These are phyloP conservation scores for Nothophytophthora sp. DNA, from an alignment of 352 stramenopile species.

Conservation along the genomic window DNA sequence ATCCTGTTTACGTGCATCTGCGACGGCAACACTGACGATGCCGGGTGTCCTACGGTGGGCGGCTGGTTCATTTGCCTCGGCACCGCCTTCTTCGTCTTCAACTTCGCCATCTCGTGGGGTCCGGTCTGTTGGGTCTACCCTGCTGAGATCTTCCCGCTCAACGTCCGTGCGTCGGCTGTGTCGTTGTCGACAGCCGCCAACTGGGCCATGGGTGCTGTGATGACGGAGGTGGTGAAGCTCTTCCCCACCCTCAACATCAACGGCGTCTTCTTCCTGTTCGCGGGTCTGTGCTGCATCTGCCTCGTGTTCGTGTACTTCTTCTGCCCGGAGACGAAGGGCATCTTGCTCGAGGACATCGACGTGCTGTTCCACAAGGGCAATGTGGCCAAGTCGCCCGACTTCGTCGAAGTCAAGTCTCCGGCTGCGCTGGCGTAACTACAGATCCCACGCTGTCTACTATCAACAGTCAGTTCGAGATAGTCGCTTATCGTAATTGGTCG, in stretches of 20 bases:
- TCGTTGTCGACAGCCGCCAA: slow-evolving; percentile 28
- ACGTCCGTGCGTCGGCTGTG: slow-evolving; percentile 30
- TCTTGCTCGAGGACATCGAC: slow-evolving; percentile 51
- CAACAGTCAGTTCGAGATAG: too few species aligned
- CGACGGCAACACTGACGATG: slow-evolving; percentile 24
- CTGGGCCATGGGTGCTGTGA: slow-evolving; percentile 24
- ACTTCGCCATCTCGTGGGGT: slow-evolving; percentile 36
- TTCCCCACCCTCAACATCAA: slow-evolving; percentile 31
- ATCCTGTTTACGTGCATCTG: slow-evolving; percentile 33
- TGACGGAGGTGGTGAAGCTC: slow-evolving; percentile 19
- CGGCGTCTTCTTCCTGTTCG: slow-evolving; percentile 35
- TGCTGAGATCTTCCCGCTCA: slow-evolving; percentile 20
- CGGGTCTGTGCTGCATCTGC: slow-evolving; percentile 40
- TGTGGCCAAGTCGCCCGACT: slow-evolving; percentile 19
- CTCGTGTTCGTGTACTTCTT: slow-evolving; percentile 44
- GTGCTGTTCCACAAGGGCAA: slow-evolving; percentile 34
- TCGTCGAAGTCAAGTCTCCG: slow-evolving; percentile 30
- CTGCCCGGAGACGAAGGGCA: slow-evolving; percentile 42
- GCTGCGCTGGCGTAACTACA: slow-evolving; percentile 16
- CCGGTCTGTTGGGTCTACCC: slow-evolving; percentile 11
- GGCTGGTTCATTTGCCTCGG: slow-evolving; percentile 40
- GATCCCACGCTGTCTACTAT: too few species aligned
- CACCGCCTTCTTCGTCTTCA: slow-evolving; percentile 38
- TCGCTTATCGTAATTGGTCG: too few species aligned
- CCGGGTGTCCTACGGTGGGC: slow-evolving; percentile 28